Percentiles rank a stretch among this genome's conserved stretches.
These are phyloP conservation scores for Xylariaceae sp. DNA, from an alignment of 2,329 filamentous ascomycete genomes.

Conservation along the genomic window DNA sequence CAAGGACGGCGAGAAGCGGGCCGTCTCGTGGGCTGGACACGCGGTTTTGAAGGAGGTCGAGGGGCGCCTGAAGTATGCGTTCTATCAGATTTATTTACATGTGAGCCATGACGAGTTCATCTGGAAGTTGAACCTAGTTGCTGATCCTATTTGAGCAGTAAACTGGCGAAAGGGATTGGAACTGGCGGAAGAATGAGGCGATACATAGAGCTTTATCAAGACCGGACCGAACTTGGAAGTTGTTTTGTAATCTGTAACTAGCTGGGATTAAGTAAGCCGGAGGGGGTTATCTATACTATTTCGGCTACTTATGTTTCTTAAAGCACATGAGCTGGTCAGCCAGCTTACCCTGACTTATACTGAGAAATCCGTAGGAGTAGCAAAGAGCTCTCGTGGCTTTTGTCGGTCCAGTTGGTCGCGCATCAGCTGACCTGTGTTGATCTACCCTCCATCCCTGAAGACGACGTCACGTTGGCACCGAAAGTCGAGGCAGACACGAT, in stretches of 20 bases:
- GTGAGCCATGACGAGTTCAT: slow-evolving; percentile 15
- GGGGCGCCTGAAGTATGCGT: slow-evolving; percentile 31
- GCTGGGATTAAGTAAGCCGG: background rate
- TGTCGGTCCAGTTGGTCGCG: background rate
- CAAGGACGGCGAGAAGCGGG: slow-evolving; percentile 24
- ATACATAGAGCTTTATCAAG: background rate
- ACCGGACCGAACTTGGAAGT: background rate
- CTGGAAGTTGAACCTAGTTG: background rate
- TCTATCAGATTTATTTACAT: slow-evolving; percentile 40
- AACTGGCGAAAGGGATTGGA: background rate
- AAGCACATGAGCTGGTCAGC: background rate
- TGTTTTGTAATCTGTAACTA: background rate
- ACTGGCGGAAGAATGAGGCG: background rate
- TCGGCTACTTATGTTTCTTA: background rate
- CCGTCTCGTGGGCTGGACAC: slow-evolving; percentile 37
- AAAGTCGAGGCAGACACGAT: background rate
- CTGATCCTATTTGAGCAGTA: background rate
- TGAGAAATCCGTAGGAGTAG: background rate
- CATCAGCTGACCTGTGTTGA: background rate
- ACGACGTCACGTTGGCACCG: background rate
- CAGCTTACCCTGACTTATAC: background rate
- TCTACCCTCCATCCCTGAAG: background rate
- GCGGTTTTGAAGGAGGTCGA: slow-evolving; percentile 29
- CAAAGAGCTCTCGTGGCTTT: background rate
- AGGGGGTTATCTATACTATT: background rate